phyloP scores from a whole-genome alignment of 768 basidiomycete species.

The Boletus pseudo-olivaceus region DNA sequence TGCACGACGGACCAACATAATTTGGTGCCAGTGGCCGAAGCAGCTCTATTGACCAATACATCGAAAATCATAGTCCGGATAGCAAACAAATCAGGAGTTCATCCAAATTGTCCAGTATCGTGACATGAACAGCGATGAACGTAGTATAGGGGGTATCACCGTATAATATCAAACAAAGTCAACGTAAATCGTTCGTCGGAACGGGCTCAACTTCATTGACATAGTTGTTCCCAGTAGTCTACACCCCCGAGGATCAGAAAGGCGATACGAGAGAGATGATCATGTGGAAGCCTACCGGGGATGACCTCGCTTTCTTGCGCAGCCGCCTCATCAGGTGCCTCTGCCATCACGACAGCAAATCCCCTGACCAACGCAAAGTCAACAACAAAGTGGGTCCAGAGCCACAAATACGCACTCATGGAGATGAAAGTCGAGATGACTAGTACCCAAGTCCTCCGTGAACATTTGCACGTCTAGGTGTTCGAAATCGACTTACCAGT shows the following conservation, averaged over 20 bases:
- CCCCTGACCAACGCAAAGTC: conserved; percentile 7
- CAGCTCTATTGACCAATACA: too few species aligned
- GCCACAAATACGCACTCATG: conserved; percentile 10
- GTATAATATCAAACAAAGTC: not conserved
- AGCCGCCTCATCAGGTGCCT: conserved; percentile 1
- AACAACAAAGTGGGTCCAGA: not conserved
- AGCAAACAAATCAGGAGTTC: not conserved
- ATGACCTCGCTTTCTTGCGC: conserved; percentile 3
- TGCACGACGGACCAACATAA: too few species aligned
- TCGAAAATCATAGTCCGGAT: not conserved
- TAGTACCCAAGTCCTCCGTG: not conserved
- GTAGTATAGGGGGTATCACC: not conserved
- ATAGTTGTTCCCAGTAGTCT: conserved; percentile 8
- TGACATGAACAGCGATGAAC: not conserved
- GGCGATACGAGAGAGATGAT: not conserved
- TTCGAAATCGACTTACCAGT: conserved; percentile 13
- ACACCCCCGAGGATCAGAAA: not conserved
- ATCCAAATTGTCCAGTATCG: too few species aligned
- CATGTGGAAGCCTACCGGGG: conserved; percentile 8
- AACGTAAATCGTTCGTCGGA: not conserved
- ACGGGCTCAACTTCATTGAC: not conserved
- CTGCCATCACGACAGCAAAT: conserved; percentile 21
- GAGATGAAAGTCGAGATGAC: conserved; percentile 24
- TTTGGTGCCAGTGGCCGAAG: too few species aligned
- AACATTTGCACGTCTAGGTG: not conserved